phyloP scores from a whole-genome alignment of 495 filamentous ascomycete species.

The Extremus antarcticus region DNA sequence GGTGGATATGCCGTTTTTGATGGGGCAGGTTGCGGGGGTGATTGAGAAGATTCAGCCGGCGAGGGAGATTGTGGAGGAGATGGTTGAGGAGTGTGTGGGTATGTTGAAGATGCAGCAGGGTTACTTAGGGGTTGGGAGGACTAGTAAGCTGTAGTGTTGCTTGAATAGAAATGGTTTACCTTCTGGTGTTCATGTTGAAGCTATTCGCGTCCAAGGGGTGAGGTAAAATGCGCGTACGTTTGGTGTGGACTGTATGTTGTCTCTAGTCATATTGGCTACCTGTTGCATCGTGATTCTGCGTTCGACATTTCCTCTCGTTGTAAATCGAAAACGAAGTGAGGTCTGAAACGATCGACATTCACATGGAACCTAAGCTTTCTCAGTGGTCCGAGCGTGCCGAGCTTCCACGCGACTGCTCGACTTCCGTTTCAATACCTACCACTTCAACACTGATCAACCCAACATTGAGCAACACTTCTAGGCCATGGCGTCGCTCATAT shows the following conservation, averaged over 20 bases:
- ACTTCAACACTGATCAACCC: background rate
- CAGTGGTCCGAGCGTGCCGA: background rate
- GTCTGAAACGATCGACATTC: too few species aligned
- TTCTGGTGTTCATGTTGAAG: too few species aligned
- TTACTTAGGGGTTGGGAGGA: conserved; percentile 30
- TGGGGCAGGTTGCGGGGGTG: conserved; percentile 83
- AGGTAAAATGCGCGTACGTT: too few species aligned
- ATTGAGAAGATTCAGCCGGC: conserved; percentile 70
- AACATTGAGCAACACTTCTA: background rate
- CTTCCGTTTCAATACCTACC: background rate
- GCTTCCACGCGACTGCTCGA: background rate
- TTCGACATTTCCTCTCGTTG: too few species aligned
- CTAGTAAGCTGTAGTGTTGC: conserved; percentile 8
- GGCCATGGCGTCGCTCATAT: background rate
- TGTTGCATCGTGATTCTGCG: too few species aligned
- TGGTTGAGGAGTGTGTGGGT: conserved; percentile 69
- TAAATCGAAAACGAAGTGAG: too few species aligned
- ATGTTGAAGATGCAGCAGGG: conserved; percentile 48
- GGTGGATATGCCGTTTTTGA: conserved; percentile 72
- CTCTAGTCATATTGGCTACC: too few species aligned
- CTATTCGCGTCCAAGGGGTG: too few species aligned
- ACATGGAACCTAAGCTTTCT: background rate
- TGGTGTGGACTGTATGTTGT: too few species aligned
- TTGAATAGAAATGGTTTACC: too few species aligned
- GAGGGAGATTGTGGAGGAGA: conserved; percentile 67